Evolutionary conservation across 164 flowering plant species (phyloP).

Genomic region (Aristolochia contorta): DNA sequence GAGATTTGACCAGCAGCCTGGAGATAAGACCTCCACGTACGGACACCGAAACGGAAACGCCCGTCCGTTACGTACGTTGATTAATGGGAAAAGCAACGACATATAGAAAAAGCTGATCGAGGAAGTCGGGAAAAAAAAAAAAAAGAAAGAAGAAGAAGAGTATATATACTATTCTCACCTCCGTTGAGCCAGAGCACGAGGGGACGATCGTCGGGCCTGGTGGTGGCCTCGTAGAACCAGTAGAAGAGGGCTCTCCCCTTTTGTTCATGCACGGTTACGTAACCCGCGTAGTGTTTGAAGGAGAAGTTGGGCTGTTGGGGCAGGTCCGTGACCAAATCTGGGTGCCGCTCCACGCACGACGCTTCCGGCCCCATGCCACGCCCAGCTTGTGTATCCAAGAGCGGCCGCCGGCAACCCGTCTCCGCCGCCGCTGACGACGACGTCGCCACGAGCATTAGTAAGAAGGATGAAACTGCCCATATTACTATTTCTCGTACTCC

Average conservation of each 20-base stretch:
- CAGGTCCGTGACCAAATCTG: slow-evolving; percentile 22
- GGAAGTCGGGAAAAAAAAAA: not conserved
- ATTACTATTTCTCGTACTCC: slow-evolving; percentile 9
- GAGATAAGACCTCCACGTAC: not conserved
- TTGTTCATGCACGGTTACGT: slow-evolving; percentile 20
- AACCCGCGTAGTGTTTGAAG: slow-evolving; percentile 23
- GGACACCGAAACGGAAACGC: not conserved
- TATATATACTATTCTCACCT: slow-evolving; percentile 8
- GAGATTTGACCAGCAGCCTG: not conserved
- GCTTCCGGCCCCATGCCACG: not conserved
- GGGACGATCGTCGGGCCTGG: slow-evolving; percentile 16
- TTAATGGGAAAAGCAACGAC: not conserved
- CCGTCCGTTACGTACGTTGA: not conserved
- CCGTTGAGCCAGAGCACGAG: slow-evolving; percentile 28
- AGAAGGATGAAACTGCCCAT: slow-evolving; percentile 12
- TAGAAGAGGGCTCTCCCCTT: slow-evolving; percentile 29
- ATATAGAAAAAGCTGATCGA: not conserved
- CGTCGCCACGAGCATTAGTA: slow-evolving; percentile 22
- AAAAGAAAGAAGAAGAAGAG: not conserved
- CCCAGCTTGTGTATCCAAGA: not conserved
- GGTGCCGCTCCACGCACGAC: not conserved
- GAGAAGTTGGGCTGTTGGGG: slow-evolving; percentile 23
- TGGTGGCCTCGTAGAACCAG: slow-evolving; percentile 26
- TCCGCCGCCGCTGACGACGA: too few relatives aligned
- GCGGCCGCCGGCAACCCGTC: slow-evolving; percentile 7